Base-by-base conservation (phyloP, 2,329 filamentous ascomycete species). In the Furcasterigmium furcatum region DNA sequence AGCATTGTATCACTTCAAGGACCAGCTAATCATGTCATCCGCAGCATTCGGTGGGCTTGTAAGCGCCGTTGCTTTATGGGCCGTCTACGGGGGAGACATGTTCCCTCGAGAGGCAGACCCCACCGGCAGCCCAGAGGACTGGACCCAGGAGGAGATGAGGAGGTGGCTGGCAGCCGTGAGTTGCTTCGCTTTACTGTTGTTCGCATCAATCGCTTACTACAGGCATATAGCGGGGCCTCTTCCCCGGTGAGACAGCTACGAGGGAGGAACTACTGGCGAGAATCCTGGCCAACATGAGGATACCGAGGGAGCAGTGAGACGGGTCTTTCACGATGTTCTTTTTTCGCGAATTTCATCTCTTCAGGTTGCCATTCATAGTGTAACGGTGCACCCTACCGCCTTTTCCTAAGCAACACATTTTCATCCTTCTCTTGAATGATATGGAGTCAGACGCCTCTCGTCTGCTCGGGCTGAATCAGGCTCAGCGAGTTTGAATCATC, bases 21-120 rank as follows among this genome's bases (percentile, higher is more conserved):
- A 21, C 7, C 9, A 13, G 41, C 36, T 25, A 43, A 51, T 64
- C 50, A 66, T 53, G n/a, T n/a, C 51, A 27, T n/a, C 41, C 58
- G 56, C 69, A 84, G 88, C 84, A 16, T 96, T 96, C 61, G 84
- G 87, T 5, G 88, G 87, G 9, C 77, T 95, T 43, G 79, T 96
- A 13, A 87, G 88, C 7, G 89, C 87, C 2, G 90, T 87, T 2
- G 87, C 90, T 14, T 82, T 81, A 35, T 96, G 87, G 85, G 79
- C 81, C 16, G 92, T 96, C 56, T 95, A 87, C 84, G 90, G 90
- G 46, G 77, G 81, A 44, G 89, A 92, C 52, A 79, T 96, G 58
- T 95, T 96, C 58, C 91, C 91, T 1, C 66, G 79, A 4, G 73
- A 83, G 53, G 49, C 73, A 40, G 91, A 96, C 61, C 90, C 91